phyloP scores from a whole-genome alignment of 768 basidiomycete species.

The Tricholoma sp. region DNA sequence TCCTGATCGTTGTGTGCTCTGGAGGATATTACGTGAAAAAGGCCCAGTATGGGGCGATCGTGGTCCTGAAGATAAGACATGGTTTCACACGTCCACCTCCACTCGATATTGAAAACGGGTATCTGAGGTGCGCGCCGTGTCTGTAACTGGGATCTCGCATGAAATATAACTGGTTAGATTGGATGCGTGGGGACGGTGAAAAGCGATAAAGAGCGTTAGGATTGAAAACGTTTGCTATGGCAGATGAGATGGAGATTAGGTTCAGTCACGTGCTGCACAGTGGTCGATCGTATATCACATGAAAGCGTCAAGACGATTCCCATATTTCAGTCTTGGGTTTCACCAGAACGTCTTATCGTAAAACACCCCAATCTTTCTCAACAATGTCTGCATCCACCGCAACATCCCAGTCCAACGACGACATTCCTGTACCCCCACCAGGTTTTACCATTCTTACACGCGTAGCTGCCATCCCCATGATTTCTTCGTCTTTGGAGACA shows the following conservation, averaged over 20 bases:
- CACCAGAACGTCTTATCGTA: constrained; percentile 3
- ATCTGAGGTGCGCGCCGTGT: no score
- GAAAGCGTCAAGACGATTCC: not conserved
- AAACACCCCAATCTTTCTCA: constrained; percentile 10
- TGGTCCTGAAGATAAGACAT: no score
- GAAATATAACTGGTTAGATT: no score
- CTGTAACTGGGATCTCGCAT: no score
- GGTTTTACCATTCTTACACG: constrained; percentile 59
- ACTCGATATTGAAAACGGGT: no score
- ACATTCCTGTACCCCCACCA: constrained; percentile 26
- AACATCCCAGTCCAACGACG: constrained; percentile 16
- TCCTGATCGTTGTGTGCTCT: no score
- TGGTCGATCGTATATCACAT: constrained; percentile 1
- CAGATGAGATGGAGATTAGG: not conserved
- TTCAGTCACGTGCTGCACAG: not conserved
- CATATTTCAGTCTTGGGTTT: not conserved
- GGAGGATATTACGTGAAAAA: no score
- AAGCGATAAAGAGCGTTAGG: no score
- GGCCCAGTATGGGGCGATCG: no score
- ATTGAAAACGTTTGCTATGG: no score
- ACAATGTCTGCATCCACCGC: constrained; percentile 25
- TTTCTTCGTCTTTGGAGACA: constrained; percentile 57
- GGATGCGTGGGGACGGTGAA: no score
- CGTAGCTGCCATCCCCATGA: constrained; percentile 68
- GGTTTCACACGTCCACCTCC: no score